These are phyloP conservation scores for Ceratocystis diversiconidia DNA, from an alignment of 2,329 filamentous ascomycete genomes.

Conservation along the genomic window DNA sequence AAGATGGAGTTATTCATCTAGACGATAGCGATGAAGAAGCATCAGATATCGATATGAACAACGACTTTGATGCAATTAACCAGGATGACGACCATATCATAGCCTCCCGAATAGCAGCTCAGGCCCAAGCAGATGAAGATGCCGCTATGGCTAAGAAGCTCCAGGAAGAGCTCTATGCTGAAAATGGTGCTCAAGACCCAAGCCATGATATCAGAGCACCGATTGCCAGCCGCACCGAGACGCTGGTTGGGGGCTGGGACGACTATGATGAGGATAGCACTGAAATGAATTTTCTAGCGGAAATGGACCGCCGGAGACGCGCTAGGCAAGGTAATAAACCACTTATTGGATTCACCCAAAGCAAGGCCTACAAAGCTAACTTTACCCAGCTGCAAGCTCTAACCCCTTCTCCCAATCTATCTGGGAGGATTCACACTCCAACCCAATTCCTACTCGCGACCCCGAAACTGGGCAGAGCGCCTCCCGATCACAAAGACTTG, in stretches of 20 bases:
- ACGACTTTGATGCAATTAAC: conserved; percentile 24
- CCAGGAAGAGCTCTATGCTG: conserved; percentile 80
- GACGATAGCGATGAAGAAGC: conserved; percentile 32
- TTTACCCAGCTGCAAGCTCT: conserved; percentile 7
- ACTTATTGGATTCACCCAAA: neutral
- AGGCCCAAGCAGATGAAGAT: conserved; percentile 65
- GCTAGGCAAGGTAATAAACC: conserved; percentile 10
- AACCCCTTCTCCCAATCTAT: conserved; percentile 30
- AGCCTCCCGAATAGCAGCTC: conserved; percentile 30
- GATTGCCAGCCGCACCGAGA: conserved; percentile 83
- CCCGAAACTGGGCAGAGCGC: conserved; percentile 21
- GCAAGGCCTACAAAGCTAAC: neutral
- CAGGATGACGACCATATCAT: conserved; percentile 29
- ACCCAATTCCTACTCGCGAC: neutral
- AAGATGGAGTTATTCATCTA: conserved; percentile 46
- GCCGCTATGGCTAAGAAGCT: conserved; percentile 82
- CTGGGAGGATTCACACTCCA: conserved; percentile 25
- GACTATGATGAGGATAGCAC: conserved; percentile 2
- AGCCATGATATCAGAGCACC: conserved; percentile 66
- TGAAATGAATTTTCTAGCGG: conserved; percentile 9
- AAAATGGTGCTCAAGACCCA: conserved; percentile 28
- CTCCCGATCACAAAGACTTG: conserved; percentile 61
- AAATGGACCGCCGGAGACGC: conserved; percentile 14
- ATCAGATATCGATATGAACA: conserved; percentile 8
- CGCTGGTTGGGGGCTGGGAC: conserved; percentile 49